phyloP scores from a whole-genome alignment of 352 stramenopile genomes.

The Globisporangium camurandrum region DNA sequence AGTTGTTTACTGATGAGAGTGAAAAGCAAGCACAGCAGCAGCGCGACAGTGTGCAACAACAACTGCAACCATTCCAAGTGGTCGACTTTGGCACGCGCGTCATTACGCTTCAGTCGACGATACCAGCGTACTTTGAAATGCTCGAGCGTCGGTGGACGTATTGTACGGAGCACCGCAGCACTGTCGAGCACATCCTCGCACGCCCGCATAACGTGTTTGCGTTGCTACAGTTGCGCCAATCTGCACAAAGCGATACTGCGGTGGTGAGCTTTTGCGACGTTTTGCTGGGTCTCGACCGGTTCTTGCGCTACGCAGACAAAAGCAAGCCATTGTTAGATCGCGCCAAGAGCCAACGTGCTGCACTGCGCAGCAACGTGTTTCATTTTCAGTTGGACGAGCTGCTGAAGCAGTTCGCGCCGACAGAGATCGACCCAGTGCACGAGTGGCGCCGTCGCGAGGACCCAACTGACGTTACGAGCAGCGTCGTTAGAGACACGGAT shows the following conservation, averaged over 20 bases:
- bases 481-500: background rate
- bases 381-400: background rate
- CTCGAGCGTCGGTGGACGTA: background rate
- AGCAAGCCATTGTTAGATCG: background rate
- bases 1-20: background rate
- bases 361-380: background rate
- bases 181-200: background rate
- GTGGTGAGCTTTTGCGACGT: background rate
- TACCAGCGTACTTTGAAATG: background rate
- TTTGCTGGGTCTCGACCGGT: background rate
- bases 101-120: background rate
- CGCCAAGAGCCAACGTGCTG: background rate
- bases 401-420: background rate
- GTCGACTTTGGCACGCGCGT: background rate
- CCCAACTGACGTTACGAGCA: too few relatives aligned
- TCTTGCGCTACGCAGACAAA: background rate
- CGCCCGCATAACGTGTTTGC: background rate
- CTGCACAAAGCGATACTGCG: background rate
- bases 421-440: background rate
- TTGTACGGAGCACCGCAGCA: background rate
- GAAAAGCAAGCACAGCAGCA: background rate
- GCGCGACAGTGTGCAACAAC: background rate
- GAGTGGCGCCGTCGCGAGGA: constrained; percentile 8
- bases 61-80: background rate
- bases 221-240: background rate